Base-by-base conservation (phyloP, 176 grass and related monocot genomes). In the Ampelocalamus luodianensis region DNA sequence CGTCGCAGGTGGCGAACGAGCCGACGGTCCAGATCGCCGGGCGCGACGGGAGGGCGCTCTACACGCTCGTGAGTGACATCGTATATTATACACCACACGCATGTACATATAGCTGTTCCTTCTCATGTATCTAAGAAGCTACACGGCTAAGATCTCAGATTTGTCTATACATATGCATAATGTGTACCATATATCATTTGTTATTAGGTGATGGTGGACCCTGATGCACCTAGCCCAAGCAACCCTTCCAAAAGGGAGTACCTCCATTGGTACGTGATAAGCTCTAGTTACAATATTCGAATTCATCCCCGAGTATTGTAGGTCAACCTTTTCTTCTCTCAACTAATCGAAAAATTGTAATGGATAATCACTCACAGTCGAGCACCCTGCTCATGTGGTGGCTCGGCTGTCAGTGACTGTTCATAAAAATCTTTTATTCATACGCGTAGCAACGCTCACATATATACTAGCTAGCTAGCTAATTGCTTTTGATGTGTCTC, bases 221-320 rank as follows among this genome's bases (percentile, higher is more conserved):
- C 94, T 56, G 94, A 97, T 69, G 73, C 94, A 22, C 94, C 94
- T 6, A 97, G 94, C 66, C 94, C 94, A 22, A 97, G 94, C 88
- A 83, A 90, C 67, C 92, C 94, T 44, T 85, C 81, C 60, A 80
- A 90, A 22, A 83, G 90, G 79, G 94, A 97, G 83, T 94, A 97
- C 67, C 88, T 97, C 17, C 94, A 97, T 61, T 97, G 94, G 94
- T 97, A 84, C 39, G 68, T 27, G 69, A 44, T 39, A 71, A n/a
- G 8, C 23, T 68, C 54, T 10, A 73, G 3, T 12, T 32, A 17
- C 1, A 16, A 16, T n/a, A 24, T 42, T 5, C 2, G n/a, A n/a
- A 24, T 40, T 20, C 14, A 6, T 45, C 56, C n/a, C 1, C 16
- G 8, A 10, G 14, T n/a, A n/a, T 13, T 76, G 20, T 27, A 32